Evolutionary conservation across 163 green algal genomes (phyloP), one percentile per base, ranked within the genome.

Genomic region (Smithsoniella earleae): DNA sequence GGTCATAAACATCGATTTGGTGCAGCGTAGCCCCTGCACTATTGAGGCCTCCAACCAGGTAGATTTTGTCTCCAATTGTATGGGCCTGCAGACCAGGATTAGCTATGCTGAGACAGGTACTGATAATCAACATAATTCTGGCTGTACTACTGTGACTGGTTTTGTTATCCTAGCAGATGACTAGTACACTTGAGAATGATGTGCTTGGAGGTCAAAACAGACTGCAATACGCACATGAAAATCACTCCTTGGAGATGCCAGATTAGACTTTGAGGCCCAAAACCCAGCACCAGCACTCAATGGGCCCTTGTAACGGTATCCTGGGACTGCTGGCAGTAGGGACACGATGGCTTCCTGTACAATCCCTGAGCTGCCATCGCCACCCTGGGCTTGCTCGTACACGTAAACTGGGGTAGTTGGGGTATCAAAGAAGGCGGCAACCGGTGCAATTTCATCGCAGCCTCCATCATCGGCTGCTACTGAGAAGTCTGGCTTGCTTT

Each of bases 21-120:
- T 69, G 58, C 58, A 69, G n/a, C 5, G 27, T 33, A 5, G 18
- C 20, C n/a, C 34, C 27, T 5, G 27, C 16, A 31, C 58, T 33
- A 31, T 34, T 69, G 58, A 69, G 58, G 58, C 58, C 58, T 5
- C 58, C 58, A 30, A 69, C 58, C 3, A 69, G 58, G 58, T 69
- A 69, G 58, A 69, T 69, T 33, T 69, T 69, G 58, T 36, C 58
- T 16, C 58, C 58, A 5, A 69, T 13, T 16, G 58, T 69, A 31
- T 69, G 58, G 5, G 58, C 58, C 58, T 69, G 58, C 58, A 69
- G 25, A 25, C 2, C 49, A 64, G 49, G 1, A 6, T 1, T 13
- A 27, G 6, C 49, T 10, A 25, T 10, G 6, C 49, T 18, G 13
- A 27, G 25, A 10, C 1, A 6, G 1, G n/a, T n/a, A n/a, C n/a